These are phyloP conservation scores for Ceratocystis albifundus DNA, from an alignment of 2,329 filamentous ascomycete genomes.

Conservation along the genomic window DNA sequence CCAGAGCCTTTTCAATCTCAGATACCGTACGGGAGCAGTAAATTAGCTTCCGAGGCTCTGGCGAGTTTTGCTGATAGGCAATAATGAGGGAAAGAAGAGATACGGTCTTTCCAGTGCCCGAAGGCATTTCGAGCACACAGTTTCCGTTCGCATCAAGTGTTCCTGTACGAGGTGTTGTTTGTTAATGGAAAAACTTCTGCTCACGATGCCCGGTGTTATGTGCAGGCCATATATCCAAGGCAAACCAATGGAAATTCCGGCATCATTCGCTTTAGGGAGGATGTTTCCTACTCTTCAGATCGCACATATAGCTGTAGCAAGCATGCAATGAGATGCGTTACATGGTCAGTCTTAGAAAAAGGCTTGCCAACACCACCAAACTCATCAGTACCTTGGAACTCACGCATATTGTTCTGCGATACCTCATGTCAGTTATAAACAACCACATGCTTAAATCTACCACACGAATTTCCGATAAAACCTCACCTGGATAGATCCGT, in stretches of 20 bases:
- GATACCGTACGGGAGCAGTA: slow-evolving; percentile 99
- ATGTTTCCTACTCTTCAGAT: slow-evolving; percentile 39
- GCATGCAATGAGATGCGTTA: neutral
- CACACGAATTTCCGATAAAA: neutral
- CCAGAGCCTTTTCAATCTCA: slow-evolving; percentile 94
- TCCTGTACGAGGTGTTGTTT: slow-evolving; percentile 29
- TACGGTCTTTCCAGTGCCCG: slow-evolving; percentile 93
- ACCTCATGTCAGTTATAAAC: neutral
- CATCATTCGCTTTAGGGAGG: neutral
- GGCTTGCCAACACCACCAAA: too few species aligned
- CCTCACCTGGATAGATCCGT: slow-evolving; percentile 45
- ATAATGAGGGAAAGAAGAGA: slow-evolving; percentile 90
- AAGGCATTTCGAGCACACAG: slow-evolving; percentile 97
- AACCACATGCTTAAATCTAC: neutral
- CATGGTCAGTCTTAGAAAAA: neutral
- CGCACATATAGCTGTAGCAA: slow-evolving; percentile 42
- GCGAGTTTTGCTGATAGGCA: slow-evolving; percentile 88
- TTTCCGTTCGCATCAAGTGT: slow-evolving; percentile 91
- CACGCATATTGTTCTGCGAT: slow-evolving; percentile 44
- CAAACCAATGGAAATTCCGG: neutral
- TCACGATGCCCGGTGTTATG: too few species aligned
- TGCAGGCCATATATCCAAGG: neutral
- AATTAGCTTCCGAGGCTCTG: slow-evolving; percentile 88
- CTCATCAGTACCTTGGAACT: slow-evolving; percentile 2
- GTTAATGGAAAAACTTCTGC: slow-evolving; percentile 11